Base-by-base conservation (phyloP, 139 green algal species). In the Chlorella vulgaris region DNA sequence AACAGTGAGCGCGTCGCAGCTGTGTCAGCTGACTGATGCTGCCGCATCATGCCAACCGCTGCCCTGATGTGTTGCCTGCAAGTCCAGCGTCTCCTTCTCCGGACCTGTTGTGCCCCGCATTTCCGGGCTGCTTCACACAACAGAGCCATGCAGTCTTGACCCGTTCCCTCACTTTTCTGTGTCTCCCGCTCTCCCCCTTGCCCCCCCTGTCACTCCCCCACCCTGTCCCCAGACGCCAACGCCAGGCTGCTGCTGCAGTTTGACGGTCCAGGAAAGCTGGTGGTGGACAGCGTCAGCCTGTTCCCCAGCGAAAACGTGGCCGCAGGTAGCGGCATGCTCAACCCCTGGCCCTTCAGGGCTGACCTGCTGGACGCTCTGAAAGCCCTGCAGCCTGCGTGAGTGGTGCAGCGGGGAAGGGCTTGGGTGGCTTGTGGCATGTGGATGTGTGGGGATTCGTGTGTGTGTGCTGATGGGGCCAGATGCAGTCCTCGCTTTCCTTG, bases 321-420 rank as follows among this genome's bases (percentile, higher is more conserved):
- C 40, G 53, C 33, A 3, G 80, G 66, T 10, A 7, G 29, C 15
- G 83, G 84, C 10, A 31, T 61, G 51, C 28, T 77, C 26, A 86
- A 89, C 71, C 85, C 83, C 53, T 86, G 67, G 67, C 84, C 86
- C 35, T 89, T 89, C 79, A 55, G 86, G 0, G 10, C 39, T 7
- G 86, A 89, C 69, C 69, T 89, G 47, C 74, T 89, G 65, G 29
- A 78, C 8, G 69, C 76, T 24, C 62, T 89, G 24, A 84, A 82
- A 42, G 82, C 77, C 0, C 75, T 89, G 24, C 53, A 84, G 21
- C 86, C 86, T 10, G 84, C 66, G 85, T 86, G 50, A 42, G 69
- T 50, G 24, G 1, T 36, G 26, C 15, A 62, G 7, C 1, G 36
- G 47, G 47, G 47, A 15, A 15, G 47, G 47, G 47, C 47, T 24